Evolutionary conservation across 2,329 filamentous ascomycete species (phyloP).

Genomic region (Trichoderma atrobrunneum): DNA sequence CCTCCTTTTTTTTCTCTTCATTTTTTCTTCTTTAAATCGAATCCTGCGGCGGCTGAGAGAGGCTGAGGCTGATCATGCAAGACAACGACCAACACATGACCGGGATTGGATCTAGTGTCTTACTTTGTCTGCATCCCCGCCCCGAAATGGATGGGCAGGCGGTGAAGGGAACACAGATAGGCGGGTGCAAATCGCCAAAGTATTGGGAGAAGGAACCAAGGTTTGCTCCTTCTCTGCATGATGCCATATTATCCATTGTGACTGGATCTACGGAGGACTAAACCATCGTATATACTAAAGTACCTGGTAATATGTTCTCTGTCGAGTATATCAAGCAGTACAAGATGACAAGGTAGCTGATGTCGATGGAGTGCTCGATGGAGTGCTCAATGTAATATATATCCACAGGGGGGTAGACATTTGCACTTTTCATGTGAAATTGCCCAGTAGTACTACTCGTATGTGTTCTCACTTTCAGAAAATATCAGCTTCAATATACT

Average conservation of each 20-base stretch:
- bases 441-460: neutral
- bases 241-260: neutral
- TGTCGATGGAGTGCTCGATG: too few species aligned
- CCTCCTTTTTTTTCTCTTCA: neutral
- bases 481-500: neutral
- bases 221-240: neutral
- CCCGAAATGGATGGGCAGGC: neutral
- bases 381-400: too few species aligned
- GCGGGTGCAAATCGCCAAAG: neutral
- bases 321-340: neutral
- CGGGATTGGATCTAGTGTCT: neutral
- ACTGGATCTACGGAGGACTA: neutral
- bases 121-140: neutral
- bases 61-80: slow-evolving; percentile 4
- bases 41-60: neutral
- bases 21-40: neutral
- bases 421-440: neutral
- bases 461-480: neutral
- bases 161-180: neutral
- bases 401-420: neutral
- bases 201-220: neutral
- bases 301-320: neutral
- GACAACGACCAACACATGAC: neutral
- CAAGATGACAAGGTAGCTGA: neutral
- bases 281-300: too few species aligned